Percentiles rank a stretch among this genome's conserved stretches.
phyloP scores from a whole-genome alignment of 495 filamentous ascomycete species.

The Hyaloscypha finlandica region DNA sequence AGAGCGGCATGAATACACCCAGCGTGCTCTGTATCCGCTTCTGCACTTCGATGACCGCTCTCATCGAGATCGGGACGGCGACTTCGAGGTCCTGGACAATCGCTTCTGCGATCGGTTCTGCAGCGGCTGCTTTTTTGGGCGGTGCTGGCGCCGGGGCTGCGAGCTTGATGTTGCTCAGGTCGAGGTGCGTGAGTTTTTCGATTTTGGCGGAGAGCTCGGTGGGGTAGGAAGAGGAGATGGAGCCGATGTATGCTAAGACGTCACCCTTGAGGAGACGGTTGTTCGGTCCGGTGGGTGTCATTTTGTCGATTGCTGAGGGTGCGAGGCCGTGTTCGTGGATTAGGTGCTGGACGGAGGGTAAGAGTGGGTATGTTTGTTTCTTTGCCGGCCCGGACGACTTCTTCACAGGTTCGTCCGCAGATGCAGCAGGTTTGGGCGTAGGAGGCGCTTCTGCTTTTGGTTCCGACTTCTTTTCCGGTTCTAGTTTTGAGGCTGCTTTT shows the following conservation, averaged over 20 bases:
- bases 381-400: slow-evolving; percentile 49
- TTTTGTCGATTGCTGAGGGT: slow-evolving; percentile 70
- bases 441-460: slow-evolving; percentile 22
- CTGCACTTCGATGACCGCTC: slow-evolving; percentile 76
- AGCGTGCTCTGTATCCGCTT: slow-evolving; percentile 72
- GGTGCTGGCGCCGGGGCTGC: slow-evolving; percentile 52
- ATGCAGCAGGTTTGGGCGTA: slow-evolving; percentile 21
- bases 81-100: slow-evolving; percentile 53
- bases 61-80: slow-evolving; percentile 74
- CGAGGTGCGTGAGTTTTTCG: slow-evolving; percentile 75
- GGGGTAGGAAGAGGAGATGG: slow-evolving; percentile 68
- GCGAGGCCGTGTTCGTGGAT: slow-evolving; percentile 75
- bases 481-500: slow-evolving; percentile 35
- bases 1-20: slow-evolving; percentile 78
- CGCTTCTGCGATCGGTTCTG: slow-evolving; percentile 42
- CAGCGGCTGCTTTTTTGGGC: slow-evolving; percentile 40
- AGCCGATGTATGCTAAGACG: slow-evolving; percentile 86
- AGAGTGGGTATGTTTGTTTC: slow-evolving; percentile 76
- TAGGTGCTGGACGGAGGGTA: slow-evolving; percentile 82
- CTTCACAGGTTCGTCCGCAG: slow-evolving; percentile 33
- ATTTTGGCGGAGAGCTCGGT: slow-evolving; percentile 68
- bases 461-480: slow-evolving; percentile 20
- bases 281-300: slow-evolving; percentile 83
- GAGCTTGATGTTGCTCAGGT: slow-evolving; percentile 93
- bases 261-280: slow-evolving; percentile 94